Base-by-base conservation (phyloP, 2,329 filamentous ascomycete genomes). In the Arthrinium phaeospermum region DNA sequence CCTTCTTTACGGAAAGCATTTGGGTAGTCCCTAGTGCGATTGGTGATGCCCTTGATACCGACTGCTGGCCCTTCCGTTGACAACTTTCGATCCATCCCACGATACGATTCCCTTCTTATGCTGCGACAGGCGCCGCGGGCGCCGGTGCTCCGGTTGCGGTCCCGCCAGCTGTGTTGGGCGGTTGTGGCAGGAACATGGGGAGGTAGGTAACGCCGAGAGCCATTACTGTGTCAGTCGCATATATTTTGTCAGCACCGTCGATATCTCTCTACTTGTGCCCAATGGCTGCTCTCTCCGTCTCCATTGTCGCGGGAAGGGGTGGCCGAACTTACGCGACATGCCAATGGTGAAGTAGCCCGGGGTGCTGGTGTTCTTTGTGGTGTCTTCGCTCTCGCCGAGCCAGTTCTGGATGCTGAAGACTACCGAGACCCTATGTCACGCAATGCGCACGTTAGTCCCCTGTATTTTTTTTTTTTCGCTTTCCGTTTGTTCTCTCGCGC, bases 321-420 rank as follows among this genome's bases (percentile, higher is more conserved):
- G 8, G n/a, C 22, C 69, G 22, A 57, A 88, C 91, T 78, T 86
- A 94, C 93, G 79, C 27, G 93, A 91, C 93, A 97, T 96, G 82
- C 91, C 88, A 71, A 96, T 91, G 71, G 91, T 91, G 83, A 96
- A 92, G 78, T 87, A 86, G 22, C 86, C 89, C 2, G 95, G 94
- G 6, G 94, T 95, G 67, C 87, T 84, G 37, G 90, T 84, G 73
- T 84, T 91, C 81, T 90, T 91, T 83, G 86, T 89, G 72, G 90
- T 82, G 73, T 92, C 91, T 77, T 91, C 88, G 78, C 91, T 92
- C 87, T 95, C 93, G 75, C 91, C 91, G 68, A 95, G 88, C 93
- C 93, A 96, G 81, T 86, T 91, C 85, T 95, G 92, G 71, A 94
- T 82, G 75, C 92, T 89, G 81, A 94, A 92, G 73, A 94, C 88